Base-by-base conservation (phyloP, 2,329 filamentous ascomycete genomes). In the Penicillium verrucosum region DNA sequence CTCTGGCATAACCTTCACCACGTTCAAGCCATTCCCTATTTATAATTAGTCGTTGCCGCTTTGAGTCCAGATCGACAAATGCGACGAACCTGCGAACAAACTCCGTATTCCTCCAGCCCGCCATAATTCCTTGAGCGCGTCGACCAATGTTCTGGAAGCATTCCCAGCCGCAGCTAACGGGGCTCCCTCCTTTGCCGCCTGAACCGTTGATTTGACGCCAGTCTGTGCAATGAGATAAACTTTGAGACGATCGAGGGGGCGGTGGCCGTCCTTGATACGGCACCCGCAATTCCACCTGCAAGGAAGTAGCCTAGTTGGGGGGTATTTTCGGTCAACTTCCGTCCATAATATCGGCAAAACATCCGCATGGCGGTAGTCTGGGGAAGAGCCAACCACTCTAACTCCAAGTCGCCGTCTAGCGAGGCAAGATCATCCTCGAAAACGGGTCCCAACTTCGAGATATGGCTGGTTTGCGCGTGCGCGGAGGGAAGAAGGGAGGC, bases 1-100 rank as follows among this genome's bases (percentile, higher is more conserved):
- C 77, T 99, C 94, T 0, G 94, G 94, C 91, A 97, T 96, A 59
- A 99, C 94, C 75, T 99, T 99, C 69, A 97, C 75, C 3, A 99
- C 92, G 66, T 99, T 99, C 65, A 99, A 80, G 4, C 94, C 94
- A 69, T 99, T 99, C 37, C 94, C 92, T 96, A 65, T 8, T 14
- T 23, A 27, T 10, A 21, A 54, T 71, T 54, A 72, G 60, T 65
- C 54, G 53, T 38, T 60, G 46, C 14, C 36, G 12, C 34, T 25
- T 46, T 1, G 8, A 36, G 14, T 12, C 32, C 8, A 6, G 14
- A 27, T 4, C 4, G 25, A 21, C 7, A 21, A 46, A 40, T 27
- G n/a, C 38, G 32, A 70, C 86, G 73, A 77, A 96, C 92, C 94
- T 64, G 93, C 92, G 77, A 97, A 99, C 64, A 97, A 86, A 71